Conservation (phyloP, 2,329 filamentous ascomycete species). For the Penicillium polonicum region DNA sequence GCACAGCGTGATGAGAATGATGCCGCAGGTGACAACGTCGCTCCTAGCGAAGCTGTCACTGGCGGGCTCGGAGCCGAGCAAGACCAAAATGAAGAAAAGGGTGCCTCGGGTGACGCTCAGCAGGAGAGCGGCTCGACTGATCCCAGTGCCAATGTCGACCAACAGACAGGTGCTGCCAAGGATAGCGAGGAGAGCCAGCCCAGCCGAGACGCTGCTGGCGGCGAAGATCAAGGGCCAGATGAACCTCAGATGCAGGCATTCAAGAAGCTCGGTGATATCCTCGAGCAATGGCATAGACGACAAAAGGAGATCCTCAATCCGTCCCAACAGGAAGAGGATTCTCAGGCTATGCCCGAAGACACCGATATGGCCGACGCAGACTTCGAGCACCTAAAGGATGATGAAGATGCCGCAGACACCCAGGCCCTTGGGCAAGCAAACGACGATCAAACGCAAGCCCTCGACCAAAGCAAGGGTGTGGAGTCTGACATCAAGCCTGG, state of each 20-base stretch:
- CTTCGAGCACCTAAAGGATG: slow-evolving; percentile 88
- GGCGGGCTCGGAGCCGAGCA: slow-evolving; percentile 41
- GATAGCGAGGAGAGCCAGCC: slow-evolving; percentile 41
- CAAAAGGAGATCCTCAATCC: slow-evolving; percentile 75
- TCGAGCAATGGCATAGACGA: slow-evolving; percentile 90
- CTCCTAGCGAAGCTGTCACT: slow-evolving; percentile 42
- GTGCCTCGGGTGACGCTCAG: slow-evolving; percentile 48
- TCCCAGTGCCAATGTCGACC: slow-evolving; percentile 48
- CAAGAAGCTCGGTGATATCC: slow-evolving; percentile 88
- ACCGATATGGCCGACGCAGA: slow-evolving; percentile 76
- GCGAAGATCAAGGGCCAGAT: slow-evolving; percentile 35
- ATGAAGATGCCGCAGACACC: slow-evolving; percentile 76
- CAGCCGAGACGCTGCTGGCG: slow-evolving; percentile 39
- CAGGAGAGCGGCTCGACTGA: slow-evolving; percentile 47
- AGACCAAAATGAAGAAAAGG: slow-evolving; percentile 44
- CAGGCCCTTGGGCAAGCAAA: slow-evolving; percentile 88
- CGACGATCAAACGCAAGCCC: slow-evolving; percentile 78
- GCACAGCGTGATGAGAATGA: slow-evolving; percentile 51
- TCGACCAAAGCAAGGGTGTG: slow-evolving; percentile 87
- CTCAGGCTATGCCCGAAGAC: slow-evolving; percentile 57
- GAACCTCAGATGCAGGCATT: slow-evolving; percentile 67
- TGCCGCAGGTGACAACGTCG: slow-evolving; percentile 56
- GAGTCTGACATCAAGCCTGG: slow-evolving; percentile 62
- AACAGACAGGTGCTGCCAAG: slow-evolving; percentile 44
- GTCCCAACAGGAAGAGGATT: slow-evolving; percentile 53